phyloP scores from a whole-genome alignment of 768 basidiomycete species.

The Russula sp. region DNA sequence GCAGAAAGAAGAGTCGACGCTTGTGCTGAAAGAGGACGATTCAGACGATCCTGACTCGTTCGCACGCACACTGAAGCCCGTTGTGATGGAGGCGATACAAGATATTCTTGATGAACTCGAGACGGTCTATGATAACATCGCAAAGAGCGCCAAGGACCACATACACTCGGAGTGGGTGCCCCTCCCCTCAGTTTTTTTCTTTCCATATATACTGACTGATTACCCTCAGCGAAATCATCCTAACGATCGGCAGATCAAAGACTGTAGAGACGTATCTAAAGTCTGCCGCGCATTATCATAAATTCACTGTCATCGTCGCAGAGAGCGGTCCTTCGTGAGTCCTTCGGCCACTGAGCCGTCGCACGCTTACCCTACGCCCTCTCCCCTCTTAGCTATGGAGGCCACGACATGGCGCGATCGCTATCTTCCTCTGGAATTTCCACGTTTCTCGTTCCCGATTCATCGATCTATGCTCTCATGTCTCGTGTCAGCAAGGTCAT shows the following conservation, averaged over 20 bases:
- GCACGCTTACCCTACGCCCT: slow-evolving; percentile 8
- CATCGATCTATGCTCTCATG: slow-evolving; percentile 92
- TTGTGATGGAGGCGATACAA: slow-evolving; percentile 94
- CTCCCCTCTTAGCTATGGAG: slow-evolving; percentile 56
- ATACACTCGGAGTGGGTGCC: slow-evolving; percentile 91
- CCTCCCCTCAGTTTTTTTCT: background rate
- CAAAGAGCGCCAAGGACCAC: slow-evolving; percentile 91
- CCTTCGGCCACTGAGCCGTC: background rate
- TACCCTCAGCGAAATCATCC: slow-evolving; percentile 77
- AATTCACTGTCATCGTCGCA: slow-evolving; percentile 93
- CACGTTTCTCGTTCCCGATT: slow-evolving; percentile 96
- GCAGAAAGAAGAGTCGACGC: slow-evolving; percentile 47
- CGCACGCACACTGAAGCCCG: slow-evolving; percentile 75
- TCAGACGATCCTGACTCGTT: slow-evolving; percentile 75
- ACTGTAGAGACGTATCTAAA: slow-evolving; percentile 94
- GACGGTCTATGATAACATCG: slow-evolving; percentile 91
- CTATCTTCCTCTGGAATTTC: slow-evolving; percentile 80
- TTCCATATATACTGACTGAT: background rate
- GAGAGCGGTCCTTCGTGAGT: slow-evolving; percentile 92
- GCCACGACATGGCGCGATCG: slow-evolving; percentile 77
- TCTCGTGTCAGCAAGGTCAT: slow-evolving; percentile 96
- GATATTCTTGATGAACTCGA: slow-evolving; percentile 95
- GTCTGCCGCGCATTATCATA: slow-evolving; percentile 80
- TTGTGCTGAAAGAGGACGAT: slow-evolving; percentile 61
- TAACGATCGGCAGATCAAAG: slow-evolving; percentile 89